Evolutionary conservation across 495 filamentous ascomycete species (phyloP).

Genomic region (Xanthoparmelia taractica): DNA sequence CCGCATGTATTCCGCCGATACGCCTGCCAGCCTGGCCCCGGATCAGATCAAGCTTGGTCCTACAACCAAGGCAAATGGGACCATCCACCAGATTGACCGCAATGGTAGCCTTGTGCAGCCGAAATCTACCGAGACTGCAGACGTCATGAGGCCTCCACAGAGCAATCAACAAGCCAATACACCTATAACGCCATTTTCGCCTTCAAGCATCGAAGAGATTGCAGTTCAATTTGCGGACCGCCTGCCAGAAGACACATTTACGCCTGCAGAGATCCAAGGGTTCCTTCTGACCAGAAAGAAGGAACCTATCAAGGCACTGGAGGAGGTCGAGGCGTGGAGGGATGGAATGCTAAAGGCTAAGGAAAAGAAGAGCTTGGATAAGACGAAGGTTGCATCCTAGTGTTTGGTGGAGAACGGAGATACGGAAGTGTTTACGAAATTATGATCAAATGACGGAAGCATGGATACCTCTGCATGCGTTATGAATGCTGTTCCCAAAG

Average conservation of each 20-base stretch:
- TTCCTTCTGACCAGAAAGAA: constrained; percentile 52
- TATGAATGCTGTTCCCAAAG: background rate
- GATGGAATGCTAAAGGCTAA: constrained; percentile 40
- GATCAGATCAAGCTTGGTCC: background rate
- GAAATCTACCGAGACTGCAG: background rate
- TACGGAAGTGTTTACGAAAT: background rate
- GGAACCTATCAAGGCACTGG: constrained; percentile 49
- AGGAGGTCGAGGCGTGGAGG: constrained; percentile 50
- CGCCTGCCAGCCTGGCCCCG: constrained; percentile 1
- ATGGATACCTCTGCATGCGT: background rate
- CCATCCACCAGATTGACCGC: background rate
- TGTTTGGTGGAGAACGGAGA: background rate
- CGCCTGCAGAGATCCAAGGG: constrained; percentile 61
- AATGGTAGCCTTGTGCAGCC: background rate
- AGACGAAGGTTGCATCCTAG: background rate
- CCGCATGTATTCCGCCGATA: constrained; percentile 57
- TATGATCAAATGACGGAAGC: background rate
- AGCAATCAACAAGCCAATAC: constrained; percentile 4
- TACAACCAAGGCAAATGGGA: background rate
- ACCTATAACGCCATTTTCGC: constrained; percentile 17
- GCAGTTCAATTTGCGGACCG: constrained; percentile 51
- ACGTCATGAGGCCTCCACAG: constrained; percentile 17
- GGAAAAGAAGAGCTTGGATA: constrained; percentile 29
- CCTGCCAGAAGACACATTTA: constrained; percentile 51
- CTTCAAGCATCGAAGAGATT: constrained; percentile 31